Evolutionary conservation across 2,329 filamentous ascomycete species (phyloP), one percentile per base, ranked within the genome.

Genomic region (Harringtonia aguacate): DNA sequence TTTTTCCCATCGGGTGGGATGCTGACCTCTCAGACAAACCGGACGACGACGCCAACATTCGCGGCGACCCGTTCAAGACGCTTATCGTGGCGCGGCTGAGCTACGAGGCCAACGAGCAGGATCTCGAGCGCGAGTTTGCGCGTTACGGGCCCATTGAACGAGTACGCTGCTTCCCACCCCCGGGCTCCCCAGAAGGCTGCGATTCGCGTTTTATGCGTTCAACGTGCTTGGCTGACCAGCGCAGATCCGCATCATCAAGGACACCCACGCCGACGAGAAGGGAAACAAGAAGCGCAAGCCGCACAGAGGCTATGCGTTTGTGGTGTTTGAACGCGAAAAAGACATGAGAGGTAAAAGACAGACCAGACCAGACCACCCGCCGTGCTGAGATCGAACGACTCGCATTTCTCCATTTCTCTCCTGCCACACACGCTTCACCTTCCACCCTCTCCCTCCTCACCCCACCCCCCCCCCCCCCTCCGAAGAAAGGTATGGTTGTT

Each of bases 251-350:
- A 86, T 95, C 55, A 78, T 95, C 53, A 79, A 79, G 56, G 84
- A 94, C 60, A 81, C 79, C 5, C 79, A 86, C 54, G 74, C 79
- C 48, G 66, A 74, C 53, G 76, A 76, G 58, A 83, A 74, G 62
- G 77, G 73, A 45, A 84, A 82, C 56, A 87, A 89, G 66, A 81
- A 86, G 60, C 83, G 83, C 59, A 88, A 88, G 68, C 69, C 81
- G 41, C 86, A 94, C 58, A 76, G 83, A 57, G 92, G 92, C 49
- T 98, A 98, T 64, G 92, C 87, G 49, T 98, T 98, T 60, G 84
- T 98, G 54, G 86, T 97, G 44, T 98, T 90, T 61, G 90, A 97
- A 66, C 83, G 86, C 62, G 92, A 97, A 67, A 89, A 90, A 66
- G 92, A 97, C 62, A 95, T 97, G 89, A 94, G 94, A 87, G 88